These are phyloP conservation scores for Linderniella brevidens DNA, from an alignment of 257 asterid genomes.

Conservation along the genomic window DNA sequence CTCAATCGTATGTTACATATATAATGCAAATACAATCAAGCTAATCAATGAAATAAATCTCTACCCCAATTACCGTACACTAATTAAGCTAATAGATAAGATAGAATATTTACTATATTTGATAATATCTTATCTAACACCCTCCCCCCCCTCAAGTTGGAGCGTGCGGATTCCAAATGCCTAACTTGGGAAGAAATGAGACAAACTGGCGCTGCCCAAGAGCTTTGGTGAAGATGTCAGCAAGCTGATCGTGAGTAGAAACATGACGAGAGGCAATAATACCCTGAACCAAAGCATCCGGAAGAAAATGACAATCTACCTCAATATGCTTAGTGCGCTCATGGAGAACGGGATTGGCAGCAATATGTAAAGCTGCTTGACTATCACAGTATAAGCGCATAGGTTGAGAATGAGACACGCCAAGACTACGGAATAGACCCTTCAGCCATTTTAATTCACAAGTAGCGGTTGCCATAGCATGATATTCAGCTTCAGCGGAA, in stretches of 20 bases:
- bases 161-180: constrained; percentile 6
- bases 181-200: neutral
- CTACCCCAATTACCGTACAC: too few relatives aligned
- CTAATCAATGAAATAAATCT: too few relatives aligned
- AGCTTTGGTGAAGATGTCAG: neutral
- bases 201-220: neutral
- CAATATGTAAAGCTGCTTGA: constrained; percentile 1
- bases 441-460: constrained; percentile 2
- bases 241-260: neutral
- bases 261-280: neutral
- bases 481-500: constrained; percentile 5
- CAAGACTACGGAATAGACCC: too few relatives aligned
- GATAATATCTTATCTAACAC: too few relatives aligned
- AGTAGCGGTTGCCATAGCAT: constrained; percentile 3
- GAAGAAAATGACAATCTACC: constrained; percentile 2
- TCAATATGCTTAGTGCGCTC: constrained; percentile 5
- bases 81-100: too few relatives aligned
- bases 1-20: too few relatives aligned
- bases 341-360: neutral
- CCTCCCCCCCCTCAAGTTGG: too few relatives aligned
- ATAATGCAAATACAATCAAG: too few relatives aligned
- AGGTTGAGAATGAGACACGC: too few relatives aligned
- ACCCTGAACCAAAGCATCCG: too few relatives aligned
- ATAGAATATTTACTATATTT: too few relatives aligned
- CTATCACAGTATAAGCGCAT: neutral